Evolutionary conservation across 352 stramenopile genomes (phyloP).

Genomic region (Pythium folliculosum): DNA sequence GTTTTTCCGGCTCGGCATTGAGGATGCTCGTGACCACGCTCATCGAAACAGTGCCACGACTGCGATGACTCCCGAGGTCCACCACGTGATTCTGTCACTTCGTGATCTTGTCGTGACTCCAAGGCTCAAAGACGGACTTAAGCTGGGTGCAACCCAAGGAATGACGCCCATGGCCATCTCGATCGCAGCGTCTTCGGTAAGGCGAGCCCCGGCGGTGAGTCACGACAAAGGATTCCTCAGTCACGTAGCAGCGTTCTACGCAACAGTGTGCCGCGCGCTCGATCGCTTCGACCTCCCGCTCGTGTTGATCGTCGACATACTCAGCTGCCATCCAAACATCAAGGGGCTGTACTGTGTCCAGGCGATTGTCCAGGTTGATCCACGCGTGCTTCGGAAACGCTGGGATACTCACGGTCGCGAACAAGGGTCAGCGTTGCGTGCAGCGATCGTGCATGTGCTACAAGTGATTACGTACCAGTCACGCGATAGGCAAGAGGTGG

Average conservation of each 20-base stretch:
- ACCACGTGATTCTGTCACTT: constrained; percentile 1
- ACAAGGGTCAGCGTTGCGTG: constrained; percentile 28
- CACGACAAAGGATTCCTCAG: constrained; percentile 46
- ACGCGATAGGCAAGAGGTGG: constrained; percentile 32
- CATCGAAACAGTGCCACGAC: background rate
- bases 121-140: constrained; percentile 4
- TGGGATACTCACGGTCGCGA: constrained; percentile 38
- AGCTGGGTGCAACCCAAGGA: background rate
- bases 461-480: constrained; percentile 31
- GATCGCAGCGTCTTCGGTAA: constrained; percentile 2
- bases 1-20: constrained; percentile 4
- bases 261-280: constrained; percentile 34
- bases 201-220: constrained; percentile 9
- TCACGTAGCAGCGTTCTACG: constrained; percentile 44
- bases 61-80: constrained; percentile 1
- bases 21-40: no score
- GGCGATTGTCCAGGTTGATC: constrained; percentile 40
- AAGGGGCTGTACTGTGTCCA: constrained; percentile 43
- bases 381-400: constrained; percentile 33
- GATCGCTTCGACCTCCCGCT: constrained; percentile 30
- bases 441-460: constrained; percentile 35
- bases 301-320: constrained; percentile 49
- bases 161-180: background rate
- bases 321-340: constrained; percentile 43
- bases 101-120: constrained; percentile 7